Percentiles rank a stretch among this genome's conserved stretches.
Conservation (phyloP, 192 early-diverging fungal species). For the Oehlia diaphana region DNA sequence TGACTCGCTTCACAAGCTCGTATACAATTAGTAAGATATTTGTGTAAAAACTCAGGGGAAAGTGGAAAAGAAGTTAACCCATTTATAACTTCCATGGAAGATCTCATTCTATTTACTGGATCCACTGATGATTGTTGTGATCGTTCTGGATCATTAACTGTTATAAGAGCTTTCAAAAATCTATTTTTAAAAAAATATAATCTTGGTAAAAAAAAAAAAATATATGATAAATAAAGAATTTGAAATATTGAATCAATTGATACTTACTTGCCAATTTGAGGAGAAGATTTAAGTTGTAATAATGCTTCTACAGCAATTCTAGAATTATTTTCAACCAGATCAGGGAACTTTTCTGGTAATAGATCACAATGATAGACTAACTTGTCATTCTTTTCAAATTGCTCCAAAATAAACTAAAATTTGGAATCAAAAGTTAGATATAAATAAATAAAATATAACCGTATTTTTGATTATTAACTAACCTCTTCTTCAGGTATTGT, state of each 20-base stretch:
- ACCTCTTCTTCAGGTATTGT: slow-evolving; percentile 26
- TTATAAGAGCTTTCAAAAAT: slow-evolving; percentile 17
- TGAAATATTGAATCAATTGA: neutral
- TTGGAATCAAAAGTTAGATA: neutral
- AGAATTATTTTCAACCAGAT: slow-evolving; percentile 50
- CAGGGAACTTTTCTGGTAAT: slow-evolving; percentile 36
- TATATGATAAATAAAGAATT: neutral
- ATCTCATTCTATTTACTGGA: slow-evolving; percentile 16
- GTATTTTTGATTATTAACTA: neutral
- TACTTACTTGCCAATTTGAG: slow-evolving; percentile 40
- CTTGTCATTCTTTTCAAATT: slow-evolving; percentile 20
- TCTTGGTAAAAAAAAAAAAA: too few relatives aligned
- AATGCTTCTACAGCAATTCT: slow-evolving; percentile 41
- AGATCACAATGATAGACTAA: slow-evolving; percentile 20
- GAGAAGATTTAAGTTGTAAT: slow-evolving; percentile 29
- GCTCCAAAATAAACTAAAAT: slow-evolving; percentile 15
- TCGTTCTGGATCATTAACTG: slow-evolving; percentile 8
- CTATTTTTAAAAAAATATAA: slow-evolving; percentile 4
- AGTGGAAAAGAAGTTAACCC: slow-evolving; percentile 11
- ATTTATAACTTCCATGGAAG: slow-evolving; percentile 37
- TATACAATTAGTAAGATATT: slow-evolving; percentile 35
- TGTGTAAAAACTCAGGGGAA: slow-evolving; percentile 31
- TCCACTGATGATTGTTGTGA: slow-evolving; percentile 9
- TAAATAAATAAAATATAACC: neutral
- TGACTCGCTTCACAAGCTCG: slow-evolving; percentile 31